Base-by-base conservation (phyloP, 495 filamentous ascomycete species). In the Collariella sp. region DNA sequence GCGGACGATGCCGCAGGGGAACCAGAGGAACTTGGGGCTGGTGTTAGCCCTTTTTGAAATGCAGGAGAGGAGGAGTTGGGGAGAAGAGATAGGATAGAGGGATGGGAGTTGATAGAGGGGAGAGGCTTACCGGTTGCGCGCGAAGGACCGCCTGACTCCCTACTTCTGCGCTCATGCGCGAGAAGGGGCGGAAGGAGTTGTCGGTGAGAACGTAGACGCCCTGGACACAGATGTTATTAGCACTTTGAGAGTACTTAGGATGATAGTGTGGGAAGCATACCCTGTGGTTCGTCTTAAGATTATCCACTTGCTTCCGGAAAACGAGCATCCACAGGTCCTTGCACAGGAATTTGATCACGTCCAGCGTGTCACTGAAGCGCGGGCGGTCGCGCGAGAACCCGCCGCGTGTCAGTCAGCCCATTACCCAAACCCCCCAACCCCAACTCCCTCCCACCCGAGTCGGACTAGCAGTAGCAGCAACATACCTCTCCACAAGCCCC, bases 151-250 rank as follows among this genome's bases (percentile, higher is more conserved):
- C 84, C 48, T 87, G 81, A 20, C 84, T 80, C 40, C 85, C 80
- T 9, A 80, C 72, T 59, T 87, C 83, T 58, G 87, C 82, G 62
- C 84, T 88, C 90, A 96, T 96, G 38, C 88, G 78, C 11, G 83
- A 74, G 57, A 98, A 85, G 0, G 93, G 90, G 18, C 87, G 83
- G 74, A 98, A 98, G 29, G 83, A 76, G 68, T 90, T 94, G 71
- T 98, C 93, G 13, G 91, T 96, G 16, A 98, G 76, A 34, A 98
- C 93, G 68, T 95, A 98, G 60, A 96, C 88, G 9, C 93, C 93
- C 86, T 90, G 3, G 16, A 0, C 12, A 9, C 3, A 7, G 16
- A 24, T 48, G 41, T 29, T 29, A 33, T 12, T 29, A 23, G 15
- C 16, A 1, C 9, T 15, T 38, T 12, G 12, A 3, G 13, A 40